phyloP scores from a whole-genome alignment of 176 grass and related monocot genomes.

The Triticum aestivum region DNA sequence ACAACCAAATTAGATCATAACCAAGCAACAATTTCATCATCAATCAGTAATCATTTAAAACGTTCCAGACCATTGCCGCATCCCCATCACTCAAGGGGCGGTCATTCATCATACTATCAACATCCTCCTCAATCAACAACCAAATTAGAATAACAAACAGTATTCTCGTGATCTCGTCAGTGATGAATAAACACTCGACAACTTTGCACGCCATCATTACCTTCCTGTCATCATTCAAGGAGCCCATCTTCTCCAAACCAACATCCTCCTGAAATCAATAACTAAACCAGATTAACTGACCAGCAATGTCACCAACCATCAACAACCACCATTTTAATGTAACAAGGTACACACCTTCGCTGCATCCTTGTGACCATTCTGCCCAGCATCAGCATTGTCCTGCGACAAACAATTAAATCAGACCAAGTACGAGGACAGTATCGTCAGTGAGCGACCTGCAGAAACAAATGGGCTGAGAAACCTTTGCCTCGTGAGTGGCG shows the following conservation, averaged over 20 bases:
- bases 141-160: neutral
- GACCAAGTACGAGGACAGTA: neutral
- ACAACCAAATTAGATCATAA: neutral
- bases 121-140: no score
- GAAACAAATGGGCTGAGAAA: neutral
- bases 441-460: neutral
- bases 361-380: neutral
- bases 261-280: constrained; percentile 12
- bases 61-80: neutral
- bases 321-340: neutral
- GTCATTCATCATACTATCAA: no score
- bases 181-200: neutral
- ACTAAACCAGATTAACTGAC: constrained; percentile 3
- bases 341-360: neutral
- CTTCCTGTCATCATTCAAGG: neutral
- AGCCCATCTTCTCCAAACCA: neutral
- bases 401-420: constrained; percentile 13
- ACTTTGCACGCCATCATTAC: neutral
- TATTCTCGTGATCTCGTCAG: neutral
- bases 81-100: no score
- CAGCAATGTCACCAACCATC: neutral
- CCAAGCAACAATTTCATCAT: neutral
- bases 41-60: neutral
- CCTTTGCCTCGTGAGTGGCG: neutral
- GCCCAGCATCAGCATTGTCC: neutral